phyloP scores from a whole-genome alignment of 768 basidiomycete species.

The Gyrodon lividus region DNA sequence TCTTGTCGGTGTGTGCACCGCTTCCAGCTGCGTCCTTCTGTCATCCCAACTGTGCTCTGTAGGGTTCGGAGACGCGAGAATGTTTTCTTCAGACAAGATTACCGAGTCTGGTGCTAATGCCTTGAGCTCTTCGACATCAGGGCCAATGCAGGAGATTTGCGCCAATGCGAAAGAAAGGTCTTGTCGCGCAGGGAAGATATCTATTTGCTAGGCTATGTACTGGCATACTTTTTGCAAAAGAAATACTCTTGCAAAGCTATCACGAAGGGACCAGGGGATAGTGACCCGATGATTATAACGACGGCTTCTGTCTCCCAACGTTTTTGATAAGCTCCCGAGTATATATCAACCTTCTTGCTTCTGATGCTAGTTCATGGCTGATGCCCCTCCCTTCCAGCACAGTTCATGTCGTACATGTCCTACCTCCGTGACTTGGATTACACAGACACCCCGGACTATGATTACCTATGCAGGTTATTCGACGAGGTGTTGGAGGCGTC shows the following conservation, averaged over 20 bases:
- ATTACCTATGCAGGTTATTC: background rate
- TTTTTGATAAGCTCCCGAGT: background rate
- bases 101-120: background rate
- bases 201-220: background rate
- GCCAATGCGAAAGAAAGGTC: background rate
- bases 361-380: background rate
- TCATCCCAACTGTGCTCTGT: too few species aligned
- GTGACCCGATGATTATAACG: background rate
- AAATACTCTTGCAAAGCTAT: background rate
- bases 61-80: background rate
- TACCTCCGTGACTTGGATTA: background rate
- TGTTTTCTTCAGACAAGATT: background rate
- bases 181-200: background rate
- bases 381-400: background rate
- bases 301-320: background rate
- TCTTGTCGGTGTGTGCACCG: background rate
- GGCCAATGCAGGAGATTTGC: background rate
- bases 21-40: too few species aligned
- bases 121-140: background rate
- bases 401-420: background rate
- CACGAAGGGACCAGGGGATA: background rate
- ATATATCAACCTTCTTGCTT: background rate
- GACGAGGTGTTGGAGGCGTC: background rate
- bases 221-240: background rate
- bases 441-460: background rate